Conservation (phyloP, 169 alveolate species). For the Perkinsus chesapeaki region DNA sequence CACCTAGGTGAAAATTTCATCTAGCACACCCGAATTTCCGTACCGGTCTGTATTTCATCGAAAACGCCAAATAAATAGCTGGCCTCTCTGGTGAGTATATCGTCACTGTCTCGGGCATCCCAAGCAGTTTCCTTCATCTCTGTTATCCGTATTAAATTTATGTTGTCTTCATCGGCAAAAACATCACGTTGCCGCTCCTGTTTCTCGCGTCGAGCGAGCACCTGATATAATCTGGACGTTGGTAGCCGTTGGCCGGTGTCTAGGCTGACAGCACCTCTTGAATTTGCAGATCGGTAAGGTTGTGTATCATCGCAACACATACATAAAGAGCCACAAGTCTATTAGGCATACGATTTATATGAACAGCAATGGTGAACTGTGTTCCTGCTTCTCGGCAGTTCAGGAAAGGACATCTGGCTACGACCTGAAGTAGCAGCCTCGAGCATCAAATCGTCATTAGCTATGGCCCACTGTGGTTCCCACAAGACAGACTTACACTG, state of each 20-base stretch:
- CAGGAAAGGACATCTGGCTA: background rate
- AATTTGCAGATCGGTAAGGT: background rate
- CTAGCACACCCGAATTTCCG: background rate
- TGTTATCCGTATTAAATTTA: background rate
- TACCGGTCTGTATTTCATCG: background rate
- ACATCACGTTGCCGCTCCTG: background rate
- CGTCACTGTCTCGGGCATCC: background rate
- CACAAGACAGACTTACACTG: background rate
- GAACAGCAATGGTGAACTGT: background rate
- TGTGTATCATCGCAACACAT: background rate
- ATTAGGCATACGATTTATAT: slow-evolving; percentile 7
- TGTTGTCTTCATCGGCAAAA: background rate
- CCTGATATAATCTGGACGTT: background rate
- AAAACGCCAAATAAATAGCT: background rate
- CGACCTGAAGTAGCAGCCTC: background rate
- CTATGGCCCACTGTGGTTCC: background rate
- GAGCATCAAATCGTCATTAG: no score
- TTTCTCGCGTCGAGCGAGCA: background rate
- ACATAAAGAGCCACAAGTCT: background rate
- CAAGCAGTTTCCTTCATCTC: background rate
- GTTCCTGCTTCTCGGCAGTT: background rate
- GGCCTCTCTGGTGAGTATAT: background rate
- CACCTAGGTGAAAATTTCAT: background rate
- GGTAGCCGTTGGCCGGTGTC: background rate
- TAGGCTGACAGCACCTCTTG: background rate